Percentiles rank a stretch among this genome's conserved stretches.
Evolutionary conservation across 2,329 filamentous ascomycete genomes (phyloP).

Genomic region (Xylaria sp.): DNA sequence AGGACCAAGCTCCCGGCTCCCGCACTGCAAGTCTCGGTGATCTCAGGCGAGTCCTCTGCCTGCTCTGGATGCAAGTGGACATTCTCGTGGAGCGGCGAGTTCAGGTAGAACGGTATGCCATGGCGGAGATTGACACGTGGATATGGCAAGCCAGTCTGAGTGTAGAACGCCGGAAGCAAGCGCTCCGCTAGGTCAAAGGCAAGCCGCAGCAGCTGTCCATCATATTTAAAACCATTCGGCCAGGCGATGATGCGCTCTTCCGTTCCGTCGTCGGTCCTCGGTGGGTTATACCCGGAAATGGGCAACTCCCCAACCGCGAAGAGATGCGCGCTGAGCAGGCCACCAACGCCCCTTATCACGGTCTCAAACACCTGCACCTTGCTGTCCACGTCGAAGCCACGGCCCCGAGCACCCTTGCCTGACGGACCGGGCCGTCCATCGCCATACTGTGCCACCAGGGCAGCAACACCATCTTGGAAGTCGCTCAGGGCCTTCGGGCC

Average conservation of each 20-base stretch:
- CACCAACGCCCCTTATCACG: conserved; percentile 89
- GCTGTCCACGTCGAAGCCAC: conserved; percentile 92
- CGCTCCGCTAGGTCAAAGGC: conserved; percentile 83
- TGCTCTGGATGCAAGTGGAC: conserved; percentile 45
- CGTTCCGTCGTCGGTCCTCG: conserved; percentile 44
- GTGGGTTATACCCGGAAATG: conserved; percentile 74
- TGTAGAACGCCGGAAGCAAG: conserved; percentile 89
- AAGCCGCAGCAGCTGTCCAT: conserved; percentile 87
- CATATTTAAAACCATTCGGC: conserved; percentile 78
- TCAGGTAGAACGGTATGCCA: conserved; percentile 89
- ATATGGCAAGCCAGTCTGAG: conserved; percentile 88
- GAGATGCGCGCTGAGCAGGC: conserved; percentile 87
- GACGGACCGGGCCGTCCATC: conserved; percentile 73
- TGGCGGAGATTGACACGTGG: conserved; percentile 89
- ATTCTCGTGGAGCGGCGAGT: conserved; percentile 74
- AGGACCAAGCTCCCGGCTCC: conserved; percentile 94
- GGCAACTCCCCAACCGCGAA: conserved; percentile 91
- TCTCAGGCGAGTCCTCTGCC: conserved; percentile 59
- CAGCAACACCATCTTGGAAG: conserved; percentile 79
- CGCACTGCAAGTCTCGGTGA: conserved; percentile 95
- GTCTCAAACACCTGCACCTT: conserved; percentile 99
- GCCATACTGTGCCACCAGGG: conserved; percentile 81
- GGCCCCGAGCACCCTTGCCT: conserved; percentile 71
- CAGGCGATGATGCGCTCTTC: conserved; percentile 65
- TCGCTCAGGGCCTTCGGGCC: conserved; percentile 66